Evolutionary conservation across 1,139 yeast genomes (phyloP), one percentile per base, ranked within the genome.

Genomic region (Candida pseudoviswanathii): DNA sequence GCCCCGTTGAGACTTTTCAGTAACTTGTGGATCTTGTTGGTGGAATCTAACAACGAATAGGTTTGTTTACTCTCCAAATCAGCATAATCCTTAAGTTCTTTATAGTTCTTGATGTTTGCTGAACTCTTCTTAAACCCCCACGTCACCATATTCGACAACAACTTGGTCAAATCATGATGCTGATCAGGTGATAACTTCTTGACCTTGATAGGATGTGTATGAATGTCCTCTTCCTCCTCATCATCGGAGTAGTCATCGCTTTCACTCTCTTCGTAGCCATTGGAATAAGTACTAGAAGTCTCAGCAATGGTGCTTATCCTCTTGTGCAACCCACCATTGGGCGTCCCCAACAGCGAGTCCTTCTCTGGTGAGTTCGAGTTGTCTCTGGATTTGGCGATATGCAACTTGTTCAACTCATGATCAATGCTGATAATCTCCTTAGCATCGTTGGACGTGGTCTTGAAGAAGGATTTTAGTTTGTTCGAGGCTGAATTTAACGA

Each of bases 91-190:
- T 59, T 30, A 67, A 54, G 41, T 29, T 41, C 26, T 16, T 30
- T 30, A 30, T 41, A 30, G 21, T 21, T 29, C 16, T 57, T 54
- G 37, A 37, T 24, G 24, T 24, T 11, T 11, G 50, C 22, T 54
- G 56, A 34, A 25, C 47, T 43, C 9, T 40, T 45, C 27, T 43
- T 48, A 5, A 69, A 51, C 0, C 74, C 75, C 52, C 75, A 71
- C 53, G 65, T 68, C n/a, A 67, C 73, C 70, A 70, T 69, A 11
- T 71, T 58, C 4, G 66, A 60, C 21, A 69, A 55, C 45, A 66
- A 73, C 5, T 65, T 53, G 0, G 58, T 55, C 32, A 61, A 48
- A 42, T 55, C 57, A 29, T 55, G 52, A 46, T 54, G 58, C 10
- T 37, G 40, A 24, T 37, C 40, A 8, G 29, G 29, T 7, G 50